Evolutionary conservation across 306 rosid species (phyloP).

Genomic region (Medicago lupulina): DNA sequence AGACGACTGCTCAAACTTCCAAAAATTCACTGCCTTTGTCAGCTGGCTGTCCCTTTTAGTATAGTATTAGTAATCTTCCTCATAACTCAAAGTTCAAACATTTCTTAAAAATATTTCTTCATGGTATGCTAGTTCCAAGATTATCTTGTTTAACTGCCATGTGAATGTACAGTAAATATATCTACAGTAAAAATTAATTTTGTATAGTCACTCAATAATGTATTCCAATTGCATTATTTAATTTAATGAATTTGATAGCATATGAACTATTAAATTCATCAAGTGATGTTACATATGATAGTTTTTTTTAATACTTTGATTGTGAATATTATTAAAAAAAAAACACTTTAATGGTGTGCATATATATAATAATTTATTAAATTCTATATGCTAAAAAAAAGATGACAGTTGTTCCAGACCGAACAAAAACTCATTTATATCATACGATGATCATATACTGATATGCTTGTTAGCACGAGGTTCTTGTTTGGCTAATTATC

Average conservation of each 20-base stretch:
- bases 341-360: too few species aligned
- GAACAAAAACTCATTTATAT: too few species aligned
- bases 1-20: constrained; percentile 84
- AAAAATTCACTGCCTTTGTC: constrained; percentile 98
- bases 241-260: background rate
- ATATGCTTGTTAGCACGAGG: too few species aligned
- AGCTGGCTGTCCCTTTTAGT: constrained; percentile 55
- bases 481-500: too few species aligned
- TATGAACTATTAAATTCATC: too few species aligned
- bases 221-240: background rate
- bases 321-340: too few species aligned
- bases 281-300: too few species aligned
- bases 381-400: too few species aligned
- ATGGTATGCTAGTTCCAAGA: constrained; percentile 22
- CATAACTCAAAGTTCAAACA: background rate
- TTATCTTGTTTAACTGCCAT: constrained; percentile 23
- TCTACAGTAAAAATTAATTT: background rate
- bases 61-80: background rate
- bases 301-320: too few species aligned
- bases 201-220: background rate
- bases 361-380: too few species aligned
- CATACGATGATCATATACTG: too few species aligned
- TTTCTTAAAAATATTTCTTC: constrained; percentile 19
- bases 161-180: constrained; percentile 41
- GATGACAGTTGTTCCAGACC: too few species aligned